Base-by-base conservation (phyloP, 768 basidiomycete species). In the Podaxis sp. region DNA sequence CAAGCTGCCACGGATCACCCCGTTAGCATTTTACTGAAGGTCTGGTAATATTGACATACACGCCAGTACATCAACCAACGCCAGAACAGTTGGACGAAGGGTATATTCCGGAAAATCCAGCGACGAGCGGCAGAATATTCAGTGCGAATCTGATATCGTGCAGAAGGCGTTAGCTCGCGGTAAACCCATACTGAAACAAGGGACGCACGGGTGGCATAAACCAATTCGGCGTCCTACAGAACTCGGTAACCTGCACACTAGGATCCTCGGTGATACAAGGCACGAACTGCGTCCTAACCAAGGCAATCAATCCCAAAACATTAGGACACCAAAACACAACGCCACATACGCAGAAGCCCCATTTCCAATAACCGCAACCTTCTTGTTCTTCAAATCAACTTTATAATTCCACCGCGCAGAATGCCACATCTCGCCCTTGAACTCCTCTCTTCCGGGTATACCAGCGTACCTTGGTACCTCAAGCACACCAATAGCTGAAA, bases 311-410 rank as follows among this genome's bases (percentile, higher is more conserved):
- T 33, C 36, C 2, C 11, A 26, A 9, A 13, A 52, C 36, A 22
- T 40, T 22, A n/a, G 11, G 39, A 56, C 52, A 33, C 60, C 65
- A 66, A 57, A 67, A 56, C 12, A 73, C 65, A 17, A 65, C 17
- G 51, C 63, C n/a, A 73, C 78, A 51, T 65, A 85, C 79, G 80
- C 84, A 36, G 83, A 83, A 42, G 79, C 78, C 1, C 83, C 87
- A 65, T 84, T 86, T 8, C 86, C 87, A 63, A 87, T 78, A 4
- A 88, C 81, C 1, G 80, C 86, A 5, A 89, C 79, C 9, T 74
- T 73, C 68, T 85, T 85, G 6, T 75, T 75, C 7, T 68, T 68
- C 24, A 87, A 71, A 11, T 78, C 72, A 4, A 79, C 72, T 7
- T 72, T 72, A 1, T 70, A 58, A 30, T 78, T 68, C 84, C 86